phyloP scores from a whole-genome alignment of 2,329 filamentous ascomycete species.

The Blumeriella jaapii region DNA sequence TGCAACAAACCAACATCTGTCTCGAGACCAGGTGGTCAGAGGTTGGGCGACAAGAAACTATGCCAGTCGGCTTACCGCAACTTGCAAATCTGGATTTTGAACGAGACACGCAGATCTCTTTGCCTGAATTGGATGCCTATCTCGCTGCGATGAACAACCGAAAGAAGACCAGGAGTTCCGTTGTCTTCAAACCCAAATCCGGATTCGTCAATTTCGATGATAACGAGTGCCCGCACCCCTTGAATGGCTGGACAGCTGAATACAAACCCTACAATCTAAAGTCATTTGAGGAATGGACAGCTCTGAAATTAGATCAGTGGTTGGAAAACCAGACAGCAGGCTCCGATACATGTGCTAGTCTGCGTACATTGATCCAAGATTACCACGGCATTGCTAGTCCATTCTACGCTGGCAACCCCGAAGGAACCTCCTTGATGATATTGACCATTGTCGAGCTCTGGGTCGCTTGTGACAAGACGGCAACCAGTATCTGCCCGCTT shows the following conservation, averaged over 20 bases:
- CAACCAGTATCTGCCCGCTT: slow-evolving; percentile 28
- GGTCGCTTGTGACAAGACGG: slow-evolving; percentile 41
- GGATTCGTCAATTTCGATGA: not conserved
- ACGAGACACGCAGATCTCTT: not conserved
- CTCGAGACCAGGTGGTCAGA: not conserved
- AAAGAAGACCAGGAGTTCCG: not conserved
- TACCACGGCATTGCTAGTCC: not conserved
- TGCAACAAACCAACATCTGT: not conserved
- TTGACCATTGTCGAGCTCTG: slow-evolving; percentile 46
- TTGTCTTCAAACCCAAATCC: not conserved
- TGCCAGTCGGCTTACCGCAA: not conserved
- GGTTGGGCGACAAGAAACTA: not conserved
- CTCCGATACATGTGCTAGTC: not conserved
- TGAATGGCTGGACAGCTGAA: not conserved
- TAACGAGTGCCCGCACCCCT: not conserved
- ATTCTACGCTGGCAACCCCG: slow-evolving; percentile 32
- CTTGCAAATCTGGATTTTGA: not conserved
- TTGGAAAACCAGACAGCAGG: not conserved
- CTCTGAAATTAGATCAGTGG: not conserved
- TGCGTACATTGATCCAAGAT: not conserved
- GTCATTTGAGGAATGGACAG: not conserved
- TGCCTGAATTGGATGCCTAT: not conserved
- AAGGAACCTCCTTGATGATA: slow-evolving; percentile 40
- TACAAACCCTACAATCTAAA: not conserved
- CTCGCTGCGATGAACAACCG: not conserved